Conservation (phyloP, 2,329 filamentous ascomycete genomes). For the Microdochium bolleyi region DNA sequence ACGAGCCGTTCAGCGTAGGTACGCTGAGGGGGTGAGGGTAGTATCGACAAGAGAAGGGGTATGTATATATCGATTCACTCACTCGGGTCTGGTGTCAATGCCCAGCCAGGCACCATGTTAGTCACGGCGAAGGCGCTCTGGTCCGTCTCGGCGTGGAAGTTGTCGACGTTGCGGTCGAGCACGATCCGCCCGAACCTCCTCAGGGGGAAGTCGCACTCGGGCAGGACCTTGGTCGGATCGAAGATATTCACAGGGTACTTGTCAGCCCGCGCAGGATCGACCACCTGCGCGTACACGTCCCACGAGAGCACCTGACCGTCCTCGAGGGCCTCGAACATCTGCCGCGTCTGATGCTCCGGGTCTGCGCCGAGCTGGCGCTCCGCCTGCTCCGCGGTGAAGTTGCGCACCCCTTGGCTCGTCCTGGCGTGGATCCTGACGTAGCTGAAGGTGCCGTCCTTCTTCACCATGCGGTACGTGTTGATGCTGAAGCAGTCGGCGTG, state of each 20-base stretch:
- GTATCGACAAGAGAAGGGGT: too few relatives aligned
- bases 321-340: slow-evolving; percentile 56
- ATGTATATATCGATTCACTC: too few relatives aligned
- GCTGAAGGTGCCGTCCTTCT: slow-evolving; percentile 56
- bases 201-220: slow-evolving; percentile 53
- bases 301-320: slow-evolving; percentile 54
- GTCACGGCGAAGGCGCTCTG: slow-evolving; percentile 60
- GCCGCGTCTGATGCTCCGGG: slow-evolving; percentile 55
- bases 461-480: slow-evolving; percentile 60
- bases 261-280: slow-evolving; percentile 54
- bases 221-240: slow-evolving; percentile 64
- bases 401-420: slow-evolving; percentile 54
- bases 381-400: slow-evolving; percentile 50
- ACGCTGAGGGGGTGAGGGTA: too few relatives aligned
- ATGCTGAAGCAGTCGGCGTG: slow-evolving; percentile 63
- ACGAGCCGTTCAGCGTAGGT: too few relatives aligned
- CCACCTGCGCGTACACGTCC: slow-evolving; percentile 56
- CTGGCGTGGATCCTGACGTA: slow-evolving; percentile 60
- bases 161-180: slow-evolving; percentile 55
- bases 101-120: slow-evolving; percentile 51
- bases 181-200: slow-evolving; percentile 54
- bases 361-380: slow-evolving; percentile 43
- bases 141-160: slow-evolving; percentile 65
- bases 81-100: slow-evolving; percentile 50
- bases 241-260: slow-evolving; percentile 57